Percentiles rank a stretch among this genome's conserved stretches.
Conservation (phyloP, 768 basidiomycete species). For the Solioccasus polychromus region DNA sequence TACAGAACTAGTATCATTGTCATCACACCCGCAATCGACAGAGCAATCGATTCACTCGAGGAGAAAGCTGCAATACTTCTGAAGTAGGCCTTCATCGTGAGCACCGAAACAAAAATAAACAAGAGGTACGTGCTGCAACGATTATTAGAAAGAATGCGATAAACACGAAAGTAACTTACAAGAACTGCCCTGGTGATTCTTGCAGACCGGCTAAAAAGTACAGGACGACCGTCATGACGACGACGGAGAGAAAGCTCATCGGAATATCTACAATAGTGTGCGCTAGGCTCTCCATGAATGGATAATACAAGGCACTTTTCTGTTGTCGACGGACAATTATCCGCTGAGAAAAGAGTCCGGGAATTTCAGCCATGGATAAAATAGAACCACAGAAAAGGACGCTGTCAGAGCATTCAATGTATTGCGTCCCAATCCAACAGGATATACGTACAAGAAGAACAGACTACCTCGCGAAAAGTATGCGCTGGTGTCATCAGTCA, state of each 20-base stretch:
- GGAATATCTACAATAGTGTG: conserved; percentile 48
- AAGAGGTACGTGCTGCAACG: conserved; percentile 64
- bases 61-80: conserved; percentile 58
- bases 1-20: neutral
- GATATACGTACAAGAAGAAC: conserved; percentile 12
- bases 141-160: neutral
- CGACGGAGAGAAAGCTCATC: conserved; percentile 36
- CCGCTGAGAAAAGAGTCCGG: conserved; percentile 43
- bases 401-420: too few species aligned
- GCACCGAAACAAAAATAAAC: conserved; percentile 52
- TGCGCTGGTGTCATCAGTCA: conserved; percentile 32
- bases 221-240: conserved; percentile 40
- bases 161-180: conserved; percentile 42
- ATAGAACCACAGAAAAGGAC: conserved; percentile 41
- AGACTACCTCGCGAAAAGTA: conserved; percentile 60
- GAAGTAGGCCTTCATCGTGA: conserved; percentile 50
- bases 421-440: too few species aligned
- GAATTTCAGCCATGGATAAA: conserved; percentile 61
- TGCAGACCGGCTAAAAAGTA: conserved; percentile 66
- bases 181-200: conserved; percentile 55
- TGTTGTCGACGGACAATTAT: conserved; percentile 44
- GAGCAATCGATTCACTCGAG: conserved; percentile 49
- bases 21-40: conserved; percentile 28
- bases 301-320: conserved; percentile 48
- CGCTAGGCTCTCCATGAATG: conserved; percentile 45